Conservation (phyloP, 371 early-diverging fungal species). For the Syncephalastrum sp. region DNA sequence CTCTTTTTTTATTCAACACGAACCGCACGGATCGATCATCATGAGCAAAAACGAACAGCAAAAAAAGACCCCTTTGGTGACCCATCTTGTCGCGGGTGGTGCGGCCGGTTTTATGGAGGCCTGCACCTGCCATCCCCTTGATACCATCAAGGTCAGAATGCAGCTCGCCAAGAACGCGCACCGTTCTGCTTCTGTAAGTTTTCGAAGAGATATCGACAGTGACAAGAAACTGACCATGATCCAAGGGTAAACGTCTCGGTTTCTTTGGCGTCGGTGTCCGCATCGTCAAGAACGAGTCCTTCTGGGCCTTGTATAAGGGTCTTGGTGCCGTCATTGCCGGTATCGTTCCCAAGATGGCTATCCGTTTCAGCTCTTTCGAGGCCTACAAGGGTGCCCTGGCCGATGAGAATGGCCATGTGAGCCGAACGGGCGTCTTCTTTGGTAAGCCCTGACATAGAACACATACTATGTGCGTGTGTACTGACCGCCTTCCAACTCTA, state of each 20-base stretch:
- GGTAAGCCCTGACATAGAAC: conserved; percentile 48
- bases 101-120: conserved; percentile 95
- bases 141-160: conserved; percentile 97
- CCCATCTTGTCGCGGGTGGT: conserved; percentile 89
- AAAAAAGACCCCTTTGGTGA: conserved; percentile 51
- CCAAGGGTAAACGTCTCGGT: conserved; percentile 50
- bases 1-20: conserved; percentile 4
- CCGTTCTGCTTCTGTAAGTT: conserved; percentile 41
- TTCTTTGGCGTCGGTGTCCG: conserved; percentile 84
- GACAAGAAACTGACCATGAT: neutral
- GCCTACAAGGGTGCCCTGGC: conserved; percentile 86
- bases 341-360: conserved; percentile 99
- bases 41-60: conserved; percentile 43
- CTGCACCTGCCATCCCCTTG: conserved; percentile 93
- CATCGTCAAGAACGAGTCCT: conserved; percentile 88
- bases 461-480: conserved; percentile 6
- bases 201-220: neutral
- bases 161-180: conserved; percentile 67
- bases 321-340: conserved; percentile 97
- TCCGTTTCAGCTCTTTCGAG: conserved; percentile 96
- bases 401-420: conserved; percentile 66
- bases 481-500: conserved; percentile 16
- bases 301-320: conserved; percentile 94
- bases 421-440: conserved; percentile 76
- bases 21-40: neutral